Conservation (phyloP, 1,284 basidiomycete species). For the Apiotrichum mycotoxinovorans region DNA sequence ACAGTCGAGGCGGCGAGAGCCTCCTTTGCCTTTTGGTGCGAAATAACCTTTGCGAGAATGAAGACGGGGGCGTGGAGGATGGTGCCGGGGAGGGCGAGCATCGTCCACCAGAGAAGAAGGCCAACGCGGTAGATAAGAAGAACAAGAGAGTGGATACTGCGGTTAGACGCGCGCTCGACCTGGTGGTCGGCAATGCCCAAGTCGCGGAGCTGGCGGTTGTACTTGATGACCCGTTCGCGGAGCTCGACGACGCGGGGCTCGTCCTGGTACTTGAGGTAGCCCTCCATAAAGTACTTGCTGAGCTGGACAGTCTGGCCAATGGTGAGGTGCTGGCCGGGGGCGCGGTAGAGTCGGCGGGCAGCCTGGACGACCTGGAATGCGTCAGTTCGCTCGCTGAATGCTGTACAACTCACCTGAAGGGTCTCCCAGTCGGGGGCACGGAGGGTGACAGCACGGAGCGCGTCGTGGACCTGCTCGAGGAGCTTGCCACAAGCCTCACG, state of each 20-base stretch:
- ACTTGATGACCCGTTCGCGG: slow-evolving; percentile 79
- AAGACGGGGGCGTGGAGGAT: slow-evolving; percentile 94
- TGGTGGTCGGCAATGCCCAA: slow-evolving; percentile 98
- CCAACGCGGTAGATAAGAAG: slow-evolving; percentile 80
- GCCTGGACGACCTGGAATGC: slow-evolving; percentile 98
- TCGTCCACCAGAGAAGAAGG: slow-evolving; percentile 77
- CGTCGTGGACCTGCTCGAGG: slow-evolving; percentile 89
- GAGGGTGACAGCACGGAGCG: slow-evolving; percentile 94
- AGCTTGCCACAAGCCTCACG: slow-evolving; percentile 85
- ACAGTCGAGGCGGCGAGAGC: slow-evolving; percentile 94
- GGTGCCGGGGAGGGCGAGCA: slow-evolving; percentile 88
- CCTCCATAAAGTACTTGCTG: slow-evolving; percentile 90
- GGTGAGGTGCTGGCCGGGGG: slow-evolving; percentile 90
- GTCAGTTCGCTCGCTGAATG: not conserved
- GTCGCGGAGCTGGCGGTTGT: slow-evolving; percentile 86
- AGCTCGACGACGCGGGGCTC: slow-evolving; percentile 85
- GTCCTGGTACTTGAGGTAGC: slow-evolving; percentile 89
- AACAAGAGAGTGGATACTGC: slow-evolving; percentile 80
- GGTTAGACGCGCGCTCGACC: slow-evolving; percentile 76
- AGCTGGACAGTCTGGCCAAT: slow-evolving; percentile 95
- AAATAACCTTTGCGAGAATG: slow-evolving; percentile 84
- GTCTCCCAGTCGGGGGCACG: slow-evolving; percentile 97
- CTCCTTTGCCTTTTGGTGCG: slow-evolving; percentile 89
- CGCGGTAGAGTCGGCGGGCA: slow-evolving; percentile 86
- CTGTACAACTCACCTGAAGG: slow-evolving; percentile 67